Percentiles rank a stretch among this genome's conserved stretches.
phyloP scores from a whole-genome alignment of 495 filamentous ascomycete species.

The Patellaria atrata region DNA sequence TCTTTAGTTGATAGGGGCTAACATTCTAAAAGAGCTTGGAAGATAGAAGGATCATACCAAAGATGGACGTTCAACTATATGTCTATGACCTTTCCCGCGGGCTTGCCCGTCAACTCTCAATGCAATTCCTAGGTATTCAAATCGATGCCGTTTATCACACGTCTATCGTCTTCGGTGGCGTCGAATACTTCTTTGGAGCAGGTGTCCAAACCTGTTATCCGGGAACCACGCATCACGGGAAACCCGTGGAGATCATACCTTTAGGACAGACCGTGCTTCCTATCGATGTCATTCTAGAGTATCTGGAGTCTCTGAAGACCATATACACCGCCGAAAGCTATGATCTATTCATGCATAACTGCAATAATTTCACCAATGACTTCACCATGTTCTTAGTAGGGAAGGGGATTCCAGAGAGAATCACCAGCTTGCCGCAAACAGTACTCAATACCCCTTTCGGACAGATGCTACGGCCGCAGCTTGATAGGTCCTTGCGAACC shows the following conservation, averaged over 20 bases:
- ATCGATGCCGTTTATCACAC: conserved; percentile 85
- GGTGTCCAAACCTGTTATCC: conserved; percentile 71
- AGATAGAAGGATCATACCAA: no score
- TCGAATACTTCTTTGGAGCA: conserved; percentile 58
- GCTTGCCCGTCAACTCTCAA: conserved; percentile 15
- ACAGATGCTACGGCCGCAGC: conserved; percentile 71
- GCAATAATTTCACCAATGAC: conserved; percentile 97
- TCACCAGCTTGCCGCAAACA: conserved; percentile 71
- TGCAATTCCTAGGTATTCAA: conserved; percentile 26
- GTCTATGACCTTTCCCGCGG: conserved; percentile 74
- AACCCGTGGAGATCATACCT: conserved; percentile 58
- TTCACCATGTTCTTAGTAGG: conserved; percentile 84
- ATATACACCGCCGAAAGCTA: conserved; percentile 83
- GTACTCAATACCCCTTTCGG: conserved; percentile 86
- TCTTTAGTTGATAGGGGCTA: no score
- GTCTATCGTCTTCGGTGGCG: conserved; percentile 64
- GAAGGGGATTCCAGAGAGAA: conserved; percentile 74
- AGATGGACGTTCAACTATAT: conserved; percentile 81
- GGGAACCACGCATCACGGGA: conserved; percentile 72
- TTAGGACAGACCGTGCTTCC: conserved; percentile 70
- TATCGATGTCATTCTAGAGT: conserved; percentile 73
- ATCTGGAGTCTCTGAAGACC: conserved; percentile 65
- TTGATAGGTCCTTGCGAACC: conserved; percentile 58
- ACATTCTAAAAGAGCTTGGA: no score
- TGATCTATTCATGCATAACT: conserved; percentile 81